Evolutionary conservation across 2,329 filamentous ascomycete species (phyloP), one percentile per base, ranked within the genome.

Genomic region (Xylaria sp.): DNA sequence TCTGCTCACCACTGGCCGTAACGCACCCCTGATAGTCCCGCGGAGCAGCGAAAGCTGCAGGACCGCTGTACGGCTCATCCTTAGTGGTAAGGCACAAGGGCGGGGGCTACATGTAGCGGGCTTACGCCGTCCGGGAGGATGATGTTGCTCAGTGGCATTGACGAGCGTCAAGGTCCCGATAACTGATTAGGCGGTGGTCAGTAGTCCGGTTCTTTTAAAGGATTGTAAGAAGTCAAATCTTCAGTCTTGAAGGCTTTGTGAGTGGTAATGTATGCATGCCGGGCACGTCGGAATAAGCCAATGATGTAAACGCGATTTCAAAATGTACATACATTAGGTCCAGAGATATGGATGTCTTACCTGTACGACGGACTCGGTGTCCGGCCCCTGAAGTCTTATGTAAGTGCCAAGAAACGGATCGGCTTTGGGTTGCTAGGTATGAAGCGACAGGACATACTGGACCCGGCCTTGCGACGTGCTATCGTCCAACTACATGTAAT

Each of bases 31-130:
- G 29, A 55, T 39, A 40, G 53, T 45, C 44, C 54, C 41, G 46
- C 52, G 62, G 57, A 67, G 44, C 41, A 64, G 57, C 45, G 57
- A 55, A 26, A 67, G 59, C 56, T 65, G 63, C 52, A 58, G 62
- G 52, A 59, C 60, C 50, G 59, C 59, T 39, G 50, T 48, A 39
- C 56, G 61, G 50, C 60, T 63, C 70, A 59, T 72, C 48, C 13
- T 59, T 43, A 53, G 17, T 9, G 39, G 20, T 20, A n/a, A 48
- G 50, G 52, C 42, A 55, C 24, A 43, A 39, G 38, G 24, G 22
- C 7, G 7, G 13, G 4, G 21, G n/a, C n/a, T n/a, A 41, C 17
- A 17, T 6, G 18, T 20, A 20, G 18, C 19, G 11, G 22, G 26
- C 7, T 11, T 13, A 39, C 21, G 9, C 22, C 6, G 42, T 42